A percentile compares a stretch with the other conserved stretches of the same genome.
phyloP scores from a whole-genome alignment of 2,329 filamentous ascomycete genomes.

The Tolypocladium cylindrosporum region DNA sequence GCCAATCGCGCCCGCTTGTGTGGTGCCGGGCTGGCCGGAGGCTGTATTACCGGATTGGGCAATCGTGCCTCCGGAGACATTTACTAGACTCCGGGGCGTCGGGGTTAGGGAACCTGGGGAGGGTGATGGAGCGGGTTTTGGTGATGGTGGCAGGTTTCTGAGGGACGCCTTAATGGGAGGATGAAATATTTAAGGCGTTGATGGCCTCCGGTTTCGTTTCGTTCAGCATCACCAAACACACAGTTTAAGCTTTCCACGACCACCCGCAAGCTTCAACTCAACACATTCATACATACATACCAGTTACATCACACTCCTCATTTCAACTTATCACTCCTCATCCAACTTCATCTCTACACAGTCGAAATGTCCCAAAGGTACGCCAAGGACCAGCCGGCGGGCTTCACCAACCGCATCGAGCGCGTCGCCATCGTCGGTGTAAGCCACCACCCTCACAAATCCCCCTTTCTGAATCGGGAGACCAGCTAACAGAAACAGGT shows the following conservation, averaged over 20 bases:
- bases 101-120: background rate
- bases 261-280: background rate
- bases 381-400: slow-evolving; percentile 11
- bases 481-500: slow-evolving; percentile 14
- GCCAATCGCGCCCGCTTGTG: background rate
- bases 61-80: background rate
- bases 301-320: background rate
- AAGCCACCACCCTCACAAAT: slow-evolving; percentile 10
- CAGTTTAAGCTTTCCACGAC: background rate
- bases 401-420: slow-evolving; percentile 23
- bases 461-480: background rate
- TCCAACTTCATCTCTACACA: background rate
- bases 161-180: background rate
- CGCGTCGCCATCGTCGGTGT: slow-evolving; percentile 33
- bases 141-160: background rate
- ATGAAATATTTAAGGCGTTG: background rate
- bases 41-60: background rate
- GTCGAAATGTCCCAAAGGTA: slow-evolving; percentile 4
- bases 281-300: background rate
- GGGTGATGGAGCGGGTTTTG: background rate
- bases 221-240: background rate
- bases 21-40: background rate
- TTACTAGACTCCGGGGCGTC: background rate
- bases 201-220: background rate
- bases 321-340: background rate